phyloP scores from a whole-genome alignment of 768 basidiomycete genomes.

The Pisolithus microcarpus region DNA sequence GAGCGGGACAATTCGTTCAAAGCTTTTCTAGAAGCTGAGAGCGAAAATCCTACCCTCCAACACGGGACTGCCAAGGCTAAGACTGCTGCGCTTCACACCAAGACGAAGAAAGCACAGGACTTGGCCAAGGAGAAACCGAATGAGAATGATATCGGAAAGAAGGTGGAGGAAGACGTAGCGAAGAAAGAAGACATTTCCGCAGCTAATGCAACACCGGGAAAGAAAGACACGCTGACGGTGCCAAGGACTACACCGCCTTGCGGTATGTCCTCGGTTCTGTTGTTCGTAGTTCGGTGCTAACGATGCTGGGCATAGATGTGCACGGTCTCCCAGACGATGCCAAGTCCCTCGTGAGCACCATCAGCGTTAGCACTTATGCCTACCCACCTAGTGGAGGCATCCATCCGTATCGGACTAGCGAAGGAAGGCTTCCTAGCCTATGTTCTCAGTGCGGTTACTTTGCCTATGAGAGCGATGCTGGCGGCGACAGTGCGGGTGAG shows the following conservation, averaged over 20 bases:
- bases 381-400: conserved; percentile 15
- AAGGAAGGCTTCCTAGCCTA: conserved; percentile 1
- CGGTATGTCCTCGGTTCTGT: conserved; percentile 10
- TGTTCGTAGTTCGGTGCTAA: conserved; percentile 8
- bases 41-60: conserved; percentile 52
- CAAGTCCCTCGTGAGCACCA: conserved; percentile 24
- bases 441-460: neutral
- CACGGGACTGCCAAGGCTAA: conserved; percentile 14
- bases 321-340: conserved; percentile 4
- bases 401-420: conserved; percentile 9
- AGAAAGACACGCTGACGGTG: neutral
- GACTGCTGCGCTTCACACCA: conserved; percentile 1
- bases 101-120: conserved; percentile 4
- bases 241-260: conserved; percentile 2
- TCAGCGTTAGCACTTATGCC: conserved; percentile 22
- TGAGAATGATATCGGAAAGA: neutral
- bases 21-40: conserved; percentile 88
- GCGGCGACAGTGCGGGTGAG: neutral
- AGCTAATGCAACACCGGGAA: neutral
- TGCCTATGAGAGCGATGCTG: neutral
- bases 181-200: neutral
- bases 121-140: neutral
- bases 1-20: conserved; percentile 90
- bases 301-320: conserved; percentile 10
- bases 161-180: neutral